Evolutionary conservation across 1,284 basidiomycete species (phyloP).

Genomic region (Apiotrichum laibachii): DNA sequence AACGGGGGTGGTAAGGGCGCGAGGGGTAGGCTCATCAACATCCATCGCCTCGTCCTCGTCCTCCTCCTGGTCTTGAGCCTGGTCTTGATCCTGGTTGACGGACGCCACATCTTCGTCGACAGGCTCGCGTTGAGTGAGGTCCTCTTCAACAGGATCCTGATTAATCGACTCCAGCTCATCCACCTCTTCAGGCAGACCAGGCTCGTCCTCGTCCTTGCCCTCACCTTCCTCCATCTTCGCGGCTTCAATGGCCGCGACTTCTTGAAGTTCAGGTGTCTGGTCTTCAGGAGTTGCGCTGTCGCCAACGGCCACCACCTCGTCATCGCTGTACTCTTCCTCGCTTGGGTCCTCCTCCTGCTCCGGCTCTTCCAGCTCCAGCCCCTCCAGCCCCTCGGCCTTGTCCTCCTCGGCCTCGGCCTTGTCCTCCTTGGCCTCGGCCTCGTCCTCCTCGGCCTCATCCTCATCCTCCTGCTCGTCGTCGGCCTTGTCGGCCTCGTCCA

Average conservation of each 20-base stretch:
- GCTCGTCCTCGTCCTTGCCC: background rate
- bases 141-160: background rate
- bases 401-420: background rate
- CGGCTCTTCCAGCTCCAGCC: background rate
- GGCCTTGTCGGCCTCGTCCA: background rate
- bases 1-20: background rate
- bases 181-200: background rate
- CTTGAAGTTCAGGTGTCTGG: no score
- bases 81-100: background rate
- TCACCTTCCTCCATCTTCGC: constrained; percentile 1
- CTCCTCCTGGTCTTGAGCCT: no score
- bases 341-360: background rate
- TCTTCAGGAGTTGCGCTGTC: no score
- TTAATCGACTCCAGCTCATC: background rate
- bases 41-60: constrained; percentile 8
- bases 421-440: background rate
- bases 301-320: no score
- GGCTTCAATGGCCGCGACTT: background rate
- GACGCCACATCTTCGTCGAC: background rate
- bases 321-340: no score
- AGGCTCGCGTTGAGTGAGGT: background rate
- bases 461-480: background rate
- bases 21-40: constrained; percentile 6
- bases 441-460: background rate
- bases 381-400: background rate